Evolutionary conservation across 176 grass and related monocot species (phyloP).

Genomic region (Eremochloa ophiuroides): DNA sequence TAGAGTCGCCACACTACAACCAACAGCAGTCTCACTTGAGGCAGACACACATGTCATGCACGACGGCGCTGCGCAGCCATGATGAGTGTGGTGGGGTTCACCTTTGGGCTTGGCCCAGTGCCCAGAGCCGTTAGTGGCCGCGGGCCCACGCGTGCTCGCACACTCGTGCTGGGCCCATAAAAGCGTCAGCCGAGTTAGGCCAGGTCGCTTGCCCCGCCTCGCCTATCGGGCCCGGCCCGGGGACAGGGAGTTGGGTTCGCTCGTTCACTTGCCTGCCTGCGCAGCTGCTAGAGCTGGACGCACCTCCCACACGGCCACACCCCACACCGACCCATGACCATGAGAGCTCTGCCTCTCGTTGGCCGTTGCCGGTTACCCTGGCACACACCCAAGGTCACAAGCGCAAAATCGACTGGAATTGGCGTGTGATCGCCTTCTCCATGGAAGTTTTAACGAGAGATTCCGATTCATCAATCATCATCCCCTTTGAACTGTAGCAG

Average conservation of each 20-base stretch:
- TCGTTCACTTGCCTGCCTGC: background rate
- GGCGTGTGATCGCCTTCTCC: background rate
- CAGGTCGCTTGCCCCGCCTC: constrained; percentile 13
- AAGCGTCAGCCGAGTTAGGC: background rate
- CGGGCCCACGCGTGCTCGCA: background rate
- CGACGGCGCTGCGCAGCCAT: too few species aligned
- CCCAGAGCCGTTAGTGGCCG: constrained; percentile 9
- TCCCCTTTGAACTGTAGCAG: background rate
- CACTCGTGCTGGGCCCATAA: background rate
- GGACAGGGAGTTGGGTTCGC: constrained; percentile 22
- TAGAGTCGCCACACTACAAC: background rate
- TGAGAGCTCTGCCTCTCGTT: background rate
- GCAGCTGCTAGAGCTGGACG: background rate
- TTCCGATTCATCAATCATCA: background rate
- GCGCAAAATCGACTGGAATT: background rate
- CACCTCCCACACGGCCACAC: background rate
- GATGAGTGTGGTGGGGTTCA: too few species aligned
- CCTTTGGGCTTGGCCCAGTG: background rate
- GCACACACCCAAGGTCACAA: too few species aligned
- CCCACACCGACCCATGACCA: background rate
- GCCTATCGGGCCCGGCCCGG: background rate
- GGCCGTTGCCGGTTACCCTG: too few species aligned
- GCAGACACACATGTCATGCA: background rate
- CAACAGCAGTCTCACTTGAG: background rate
- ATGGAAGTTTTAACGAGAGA: background rate